A percentile compares a stretch with the other conserved stretches of the same genome.
phyloP scores from a whole-genome alignment of 2,329 filamentous ascomycete genomes.

The Colletotrichum sp. region DNA sequence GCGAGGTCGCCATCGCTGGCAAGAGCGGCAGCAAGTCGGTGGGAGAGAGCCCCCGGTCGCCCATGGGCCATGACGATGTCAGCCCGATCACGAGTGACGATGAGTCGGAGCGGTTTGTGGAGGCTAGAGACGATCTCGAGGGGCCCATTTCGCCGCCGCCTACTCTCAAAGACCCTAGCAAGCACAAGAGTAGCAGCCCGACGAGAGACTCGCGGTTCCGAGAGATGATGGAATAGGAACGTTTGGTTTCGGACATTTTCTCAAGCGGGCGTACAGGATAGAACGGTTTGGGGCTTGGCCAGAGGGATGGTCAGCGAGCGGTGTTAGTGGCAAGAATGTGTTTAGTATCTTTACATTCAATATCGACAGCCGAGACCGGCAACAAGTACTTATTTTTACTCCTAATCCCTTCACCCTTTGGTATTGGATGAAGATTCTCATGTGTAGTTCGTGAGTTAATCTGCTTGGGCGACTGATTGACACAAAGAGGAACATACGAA shows the following conservation, averaged over 20 bases:
- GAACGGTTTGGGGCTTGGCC: neutral
- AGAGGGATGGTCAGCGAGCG: neutral
- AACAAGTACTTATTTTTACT: neutral
- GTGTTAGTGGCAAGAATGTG: neutral
- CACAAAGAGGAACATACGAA: neutral
- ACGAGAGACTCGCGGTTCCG: conserved; percentile 63
- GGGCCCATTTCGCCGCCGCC: conserved; percentile 41
- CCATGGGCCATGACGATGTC: conserved; percentile 36
- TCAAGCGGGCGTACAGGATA: neutral
- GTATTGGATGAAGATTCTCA: neutral
- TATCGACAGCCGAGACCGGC: neutral
- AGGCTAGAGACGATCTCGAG: conserved; percentile 39
- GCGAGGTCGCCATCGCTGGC: conserved; percentile 52
- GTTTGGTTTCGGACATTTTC: neutral
- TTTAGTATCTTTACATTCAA: neutral
- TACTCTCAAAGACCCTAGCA: conserved; percentile 35
- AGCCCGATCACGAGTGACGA: conserved; percentile 38
- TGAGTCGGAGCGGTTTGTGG: conserved; percentile 43
- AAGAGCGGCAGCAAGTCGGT: conserved; percentile 35
- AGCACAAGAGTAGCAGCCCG: conserved; percentile 54
- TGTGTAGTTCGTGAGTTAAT: neutral
- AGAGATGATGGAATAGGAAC: conserved; percentile 54
- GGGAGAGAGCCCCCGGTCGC: neutral
- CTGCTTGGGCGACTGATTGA: neutral
- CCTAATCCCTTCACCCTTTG: neutral